These are phyloP conservation scores for Botrytis hyacinthi DNA, from an alignment of 2,329 filamentous ascomycete species.

Conservation along the genomic window DNA sequence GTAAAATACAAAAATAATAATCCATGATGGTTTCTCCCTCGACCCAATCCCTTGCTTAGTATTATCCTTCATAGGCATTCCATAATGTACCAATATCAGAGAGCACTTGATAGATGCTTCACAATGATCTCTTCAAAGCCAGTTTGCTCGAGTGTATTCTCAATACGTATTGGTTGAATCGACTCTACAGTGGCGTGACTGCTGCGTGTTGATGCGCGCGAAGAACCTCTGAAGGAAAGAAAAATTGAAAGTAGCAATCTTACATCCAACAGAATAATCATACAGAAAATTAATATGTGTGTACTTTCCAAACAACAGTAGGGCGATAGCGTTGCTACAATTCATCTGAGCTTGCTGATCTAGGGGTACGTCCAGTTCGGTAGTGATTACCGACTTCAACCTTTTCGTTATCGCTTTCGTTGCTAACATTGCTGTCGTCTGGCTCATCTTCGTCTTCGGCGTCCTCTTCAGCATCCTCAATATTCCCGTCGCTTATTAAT, in stretches of 20 bases:
- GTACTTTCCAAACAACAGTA: neutral
- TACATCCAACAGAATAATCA: neutral
- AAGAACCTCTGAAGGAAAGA: neutral
- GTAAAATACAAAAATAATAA: neutral
- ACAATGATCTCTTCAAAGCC: neutral
- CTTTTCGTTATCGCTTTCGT: neutral
- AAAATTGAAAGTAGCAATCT: neutral
- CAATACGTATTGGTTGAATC: neutral
- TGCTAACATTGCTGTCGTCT: neutral
- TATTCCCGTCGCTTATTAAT: neutral
- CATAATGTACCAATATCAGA: neutral
- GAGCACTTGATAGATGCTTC: neutral
- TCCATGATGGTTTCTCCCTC: neutral
- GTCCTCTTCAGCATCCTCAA: slow-evolving; percentile 1
- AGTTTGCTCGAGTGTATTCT: neutral
- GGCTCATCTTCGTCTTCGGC: slow-evolving; percentile 1
- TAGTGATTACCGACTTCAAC: neutral
- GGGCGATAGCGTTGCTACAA: neutral
- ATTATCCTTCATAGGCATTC: neutral
- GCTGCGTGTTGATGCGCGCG: neutral
- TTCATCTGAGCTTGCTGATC: slow-evolving; percentile 7
- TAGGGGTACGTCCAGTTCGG: neutral
- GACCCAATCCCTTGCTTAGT: neutral
- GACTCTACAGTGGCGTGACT: neutral
- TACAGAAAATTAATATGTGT: neutral